Evolutionary conservation across 345 rosid genomes (phyloP).

Genomic region (Excoecaria cochinchinensis): DNA sequence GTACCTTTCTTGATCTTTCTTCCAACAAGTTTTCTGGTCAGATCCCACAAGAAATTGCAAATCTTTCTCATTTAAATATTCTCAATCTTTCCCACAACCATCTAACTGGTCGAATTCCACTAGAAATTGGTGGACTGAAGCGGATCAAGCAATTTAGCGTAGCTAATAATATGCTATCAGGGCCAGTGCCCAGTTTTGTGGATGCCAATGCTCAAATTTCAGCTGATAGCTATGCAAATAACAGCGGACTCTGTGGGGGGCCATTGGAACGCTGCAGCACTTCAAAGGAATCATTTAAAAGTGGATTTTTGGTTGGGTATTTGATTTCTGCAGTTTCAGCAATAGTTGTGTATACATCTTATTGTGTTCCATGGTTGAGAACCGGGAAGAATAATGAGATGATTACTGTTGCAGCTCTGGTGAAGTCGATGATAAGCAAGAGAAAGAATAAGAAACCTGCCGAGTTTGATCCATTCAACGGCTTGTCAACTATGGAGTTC

Average conservation of each 20-base stretch:
- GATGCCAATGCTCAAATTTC: neutral
- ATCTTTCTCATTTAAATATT: slow-evolving; percentile 16
- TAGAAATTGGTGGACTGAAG: neutral
- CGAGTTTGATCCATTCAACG: neutral
- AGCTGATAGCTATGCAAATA: slow-evolving; percentile 19
- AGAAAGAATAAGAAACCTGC: neutral
- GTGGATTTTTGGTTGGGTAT: slow-evolving; percentile 8
- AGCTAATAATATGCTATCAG: slow-evolving; percentile 24
- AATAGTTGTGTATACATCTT: neutral
- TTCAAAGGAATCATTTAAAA: neutral
- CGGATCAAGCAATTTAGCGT: slow-evolving; percentile 29
- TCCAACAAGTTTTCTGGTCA: slow-evolving; percentile 30
- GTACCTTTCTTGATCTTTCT: slow-evolving; percentile 19
- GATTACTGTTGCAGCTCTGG: neutral
- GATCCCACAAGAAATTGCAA: slow-evolving; percentile 23
- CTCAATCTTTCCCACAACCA: slow-evolving; percentile 24
- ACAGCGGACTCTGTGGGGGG: slow-evolving; percentile 23
- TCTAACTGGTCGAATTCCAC: slow-evolving; percentile 26
- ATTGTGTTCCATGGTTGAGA: neutral
- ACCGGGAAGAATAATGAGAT: neutral
- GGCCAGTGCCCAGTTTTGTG: slow-evolving; percentile 20
- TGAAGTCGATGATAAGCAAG: neutral
- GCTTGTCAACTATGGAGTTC: neutral
- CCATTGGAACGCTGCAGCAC: slow-evolving; percentile 12
- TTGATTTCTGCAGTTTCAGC: neutral